Evolutionary conservation across 225 moss, liverwort and hornwort species (phyloP).

Genomic region (Pleurozium schreberi): DNA sequence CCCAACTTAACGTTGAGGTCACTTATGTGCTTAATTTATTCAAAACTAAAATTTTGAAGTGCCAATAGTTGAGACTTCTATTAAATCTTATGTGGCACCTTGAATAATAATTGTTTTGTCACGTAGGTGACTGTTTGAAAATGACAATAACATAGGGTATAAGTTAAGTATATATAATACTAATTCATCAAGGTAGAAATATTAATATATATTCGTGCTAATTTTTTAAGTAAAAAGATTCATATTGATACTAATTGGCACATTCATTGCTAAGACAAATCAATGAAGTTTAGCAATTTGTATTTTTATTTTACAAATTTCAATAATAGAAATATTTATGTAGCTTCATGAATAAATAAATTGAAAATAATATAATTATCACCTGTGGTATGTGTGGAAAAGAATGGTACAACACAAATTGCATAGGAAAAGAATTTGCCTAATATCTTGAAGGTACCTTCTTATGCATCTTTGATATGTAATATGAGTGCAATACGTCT

Average conservation of each 20-base stretch:
- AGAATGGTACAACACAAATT: background rate
- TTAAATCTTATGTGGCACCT: background rate
- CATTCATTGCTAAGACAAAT: background rate
- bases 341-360: background rate
- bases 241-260: background rate
- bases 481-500: background rate
- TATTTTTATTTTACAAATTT: background rate
- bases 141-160: background rate
- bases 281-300: background rate
- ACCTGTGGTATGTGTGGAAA: background rate
- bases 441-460: background rate
- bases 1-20: background rate
- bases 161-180: rapidly evolving
- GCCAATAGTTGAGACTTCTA: background rate
- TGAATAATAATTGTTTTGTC: background rate
- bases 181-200: background rate
- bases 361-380: background rate
- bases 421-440: no score
- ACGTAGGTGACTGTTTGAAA: background rate
- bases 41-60: background rate
- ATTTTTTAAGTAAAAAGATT: background rate
- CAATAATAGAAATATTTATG: no score
- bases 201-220: background rate
- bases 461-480: background rate
- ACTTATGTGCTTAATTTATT: background rate